Evolutionary conservation across 2,329 filamentous ascomycete species (phyloP).

Genomic region (Chalaropsis thielavioides): DNA sequence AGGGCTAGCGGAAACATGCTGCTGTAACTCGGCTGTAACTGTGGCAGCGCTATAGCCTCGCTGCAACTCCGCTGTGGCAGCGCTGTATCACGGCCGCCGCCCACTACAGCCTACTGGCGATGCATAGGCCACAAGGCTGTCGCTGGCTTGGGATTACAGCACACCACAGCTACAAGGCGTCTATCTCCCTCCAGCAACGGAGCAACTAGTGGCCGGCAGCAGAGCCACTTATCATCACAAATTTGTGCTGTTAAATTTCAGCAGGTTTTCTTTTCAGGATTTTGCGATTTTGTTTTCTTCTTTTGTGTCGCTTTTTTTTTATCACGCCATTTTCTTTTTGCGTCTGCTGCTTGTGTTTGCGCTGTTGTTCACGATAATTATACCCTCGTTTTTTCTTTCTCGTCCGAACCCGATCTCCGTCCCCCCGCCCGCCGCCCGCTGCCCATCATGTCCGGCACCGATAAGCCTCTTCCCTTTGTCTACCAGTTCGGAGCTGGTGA

Average conservation of each 20-base stretch:
- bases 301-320: not conserved
- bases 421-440: not conserved
- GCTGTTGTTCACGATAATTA: constrained; percentile 3
- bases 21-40: not conserved
- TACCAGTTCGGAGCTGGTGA: constrained; percentile 90
- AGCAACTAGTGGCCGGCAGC: not conserved
- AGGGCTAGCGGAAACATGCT: too few species aligned
- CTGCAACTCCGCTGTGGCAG: too few species aligned
- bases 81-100: too few species aligned
- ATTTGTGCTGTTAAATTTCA: constrained; percentile 5
- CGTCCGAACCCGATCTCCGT: not conserved
- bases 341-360: not conserved
- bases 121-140: not conserved
- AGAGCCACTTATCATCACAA: constrained; percentile 11
- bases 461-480: constrained; percentile 72
- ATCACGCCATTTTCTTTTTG: not conserved
- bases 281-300: constrained; percentile 2
- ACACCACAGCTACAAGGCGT: too few species aligned
- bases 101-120: too few species aligned
- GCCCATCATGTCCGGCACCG: constrained; percentile 41
- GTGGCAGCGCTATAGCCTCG: not conserved
- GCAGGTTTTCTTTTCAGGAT: constrained; percentile 3
- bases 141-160: too few species aligned
- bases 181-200: not conserved
- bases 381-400: not conserved